These are phyloP conservation scores for Microsporum audouinii DNA, from an alignment of 2,329 filamentous ascomycete genomes.

Conservation along the genomic window DNA sequence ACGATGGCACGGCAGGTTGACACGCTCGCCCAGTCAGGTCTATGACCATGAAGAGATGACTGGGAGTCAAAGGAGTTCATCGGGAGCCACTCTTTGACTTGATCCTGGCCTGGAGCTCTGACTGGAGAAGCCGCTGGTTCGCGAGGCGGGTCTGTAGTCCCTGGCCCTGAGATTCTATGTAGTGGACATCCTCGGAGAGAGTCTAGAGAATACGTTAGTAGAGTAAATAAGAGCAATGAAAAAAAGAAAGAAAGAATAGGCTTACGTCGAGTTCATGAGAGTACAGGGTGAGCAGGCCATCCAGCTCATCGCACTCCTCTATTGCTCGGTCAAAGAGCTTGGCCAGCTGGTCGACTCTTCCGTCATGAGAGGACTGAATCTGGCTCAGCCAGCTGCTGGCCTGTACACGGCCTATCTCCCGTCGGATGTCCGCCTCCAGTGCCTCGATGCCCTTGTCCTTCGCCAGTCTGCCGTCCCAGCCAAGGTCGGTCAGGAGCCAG, in stretches of 20 bases:
- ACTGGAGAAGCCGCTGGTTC: slow-evolving; percentile 87
- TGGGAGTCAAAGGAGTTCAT: not conserved
- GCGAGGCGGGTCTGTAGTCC: slow-evolving; percentile 93
- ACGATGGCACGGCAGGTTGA: not conserved
- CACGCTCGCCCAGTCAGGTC: not conserved
- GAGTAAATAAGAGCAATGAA: not conserved
- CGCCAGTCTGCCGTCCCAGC: slow-evolving; percentile 71
- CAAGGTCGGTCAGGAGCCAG: slow-evolving; percentile 71
- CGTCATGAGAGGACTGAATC: slow-evolving; percentile 74
- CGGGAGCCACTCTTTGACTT: slow-evolving; percentile 57
- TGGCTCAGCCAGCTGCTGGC: slow-evolving; percentile 85
- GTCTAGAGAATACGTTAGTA: slow-evolving; percentile 46
- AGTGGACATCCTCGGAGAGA: slow-evolving; percentile 87
- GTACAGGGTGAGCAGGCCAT: slow-evolving; percentile 87
- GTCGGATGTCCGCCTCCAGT: slow-evolving; percentile 69
- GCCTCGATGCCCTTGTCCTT: slow-evolving; percentile 65
- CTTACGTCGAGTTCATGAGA: slow-evolving; percentile 83
- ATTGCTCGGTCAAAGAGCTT: slow-evolving; percentile 80
- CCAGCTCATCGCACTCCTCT: slow-evolving; percentile 87
- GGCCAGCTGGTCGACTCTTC: slow-evolving; percentile 76
- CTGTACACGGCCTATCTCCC: slow-evolving; percentile 81
- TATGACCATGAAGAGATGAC: not conserved
- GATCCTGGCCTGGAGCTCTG: slow-evolving; percentile 77
- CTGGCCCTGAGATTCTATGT: slow-evolving; percentile 94
- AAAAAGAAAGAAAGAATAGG: slow-evolving; percentile 6